Evolutionary conservation across 2,329 filamentous ascomycete genomes (phyloP), one percentile per base, ranked within the genome.

Genomic region (Xylariales sp.): DNA sequence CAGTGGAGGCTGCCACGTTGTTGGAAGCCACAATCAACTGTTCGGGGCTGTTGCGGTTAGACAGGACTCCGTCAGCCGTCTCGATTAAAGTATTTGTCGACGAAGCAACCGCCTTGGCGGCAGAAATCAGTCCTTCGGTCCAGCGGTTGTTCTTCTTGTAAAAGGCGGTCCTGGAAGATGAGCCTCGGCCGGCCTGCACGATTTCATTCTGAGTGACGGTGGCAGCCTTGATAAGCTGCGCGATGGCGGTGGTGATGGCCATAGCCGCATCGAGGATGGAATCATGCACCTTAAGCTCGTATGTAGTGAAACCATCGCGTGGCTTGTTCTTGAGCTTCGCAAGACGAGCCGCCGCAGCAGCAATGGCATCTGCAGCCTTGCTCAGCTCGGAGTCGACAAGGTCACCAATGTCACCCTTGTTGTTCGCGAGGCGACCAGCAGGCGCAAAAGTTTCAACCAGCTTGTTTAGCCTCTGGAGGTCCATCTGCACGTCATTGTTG

Each of bases 111-210:
- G 93, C 93, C 68, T 98, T 98, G 47, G 93, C 91, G 1, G 93
- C 93, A 25, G 88, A 95, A 58, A 98, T 96, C 43, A 98, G 80
- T 33, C 93, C 93, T 58, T 98, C 93, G 0, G 93, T 98, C 93
- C 93, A 98, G 37, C 93, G 81, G 67, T 97, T 98, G 76, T 98
- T 96, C 73, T 97, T 97, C 77, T 97, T 97, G 81, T 98, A 98
- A 64, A 98, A 98, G 17, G 90, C 89, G 2, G 90, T 94, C 41
- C 83, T 79, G 30, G 88, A 94, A 36, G 87, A 88, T 18, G 83
- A 85, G 24, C 93, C 93, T 15, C 87, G 83, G 6, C 93, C 93
- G 46, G 95, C 88, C 48, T 89, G 83, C 29, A 98, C 93, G 56
- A 98, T 98, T 67, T 98, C 93, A 60, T 95, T 83, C 61, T 98